Evolutionary conservation across 192 early-diverging fungal species (phyloP), one percentile per base, ranked within the genome.

Genomic region (Backusella westeae): DNA sequence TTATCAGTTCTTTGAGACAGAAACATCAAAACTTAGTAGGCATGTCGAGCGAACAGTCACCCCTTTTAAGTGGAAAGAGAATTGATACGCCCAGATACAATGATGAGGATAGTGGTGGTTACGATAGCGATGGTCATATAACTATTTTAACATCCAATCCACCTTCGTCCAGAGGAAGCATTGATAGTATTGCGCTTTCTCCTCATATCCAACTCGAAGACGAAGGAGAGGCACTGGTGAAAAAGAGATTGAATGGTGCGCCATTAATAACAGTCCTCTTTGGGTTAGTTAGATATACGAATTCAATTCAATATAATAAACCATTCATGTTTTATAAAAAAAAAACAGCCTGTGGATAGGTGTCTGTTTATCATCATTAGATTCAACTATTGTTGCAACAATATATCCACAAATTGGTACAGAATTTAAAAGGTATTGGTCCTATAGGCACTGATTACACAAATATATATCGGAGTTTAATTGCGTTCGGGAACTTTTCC

Each of bases 371-470:
- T 41, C 77, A 36, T 78, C 81, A 17, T 34, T 82, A 2, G 81
- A 82, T 67, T 69, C 74, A 38, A 76, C 77, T 5, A 82, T 82
- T 67, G 81, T 79, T 2, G 69, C 77, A 66, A 82, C 77, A 4
- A 74, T 82, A 36, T 76, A 76, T 59, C 70, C 81, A 21, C 69
- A 72, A 21, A 82, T 82, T 63, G 81, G 81, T 1, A 82, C 77
- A 41, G 81, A 82, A 17, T 82, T 78, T 53, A 71, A 82, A 35
- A 71, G 75, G 79, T 76, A 73, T 46, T 4, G 32, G 23, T 6
- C 46, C 23, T 59, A 8, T 10, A 0, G 34, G 15, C 26, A n/a
- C 14, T 46, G 32, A 29, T 32, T 34, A 42, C 38, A 36, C 14
- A 70, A 29, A 44, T 29, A 63, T 46, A 21, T 71, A 1, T 29